Evolutionary conservation across 176 grass and related monocot species (phyloP), one percentile per base, ranked within the genome.

Genomic region (Juncus inflexus): DNA sequence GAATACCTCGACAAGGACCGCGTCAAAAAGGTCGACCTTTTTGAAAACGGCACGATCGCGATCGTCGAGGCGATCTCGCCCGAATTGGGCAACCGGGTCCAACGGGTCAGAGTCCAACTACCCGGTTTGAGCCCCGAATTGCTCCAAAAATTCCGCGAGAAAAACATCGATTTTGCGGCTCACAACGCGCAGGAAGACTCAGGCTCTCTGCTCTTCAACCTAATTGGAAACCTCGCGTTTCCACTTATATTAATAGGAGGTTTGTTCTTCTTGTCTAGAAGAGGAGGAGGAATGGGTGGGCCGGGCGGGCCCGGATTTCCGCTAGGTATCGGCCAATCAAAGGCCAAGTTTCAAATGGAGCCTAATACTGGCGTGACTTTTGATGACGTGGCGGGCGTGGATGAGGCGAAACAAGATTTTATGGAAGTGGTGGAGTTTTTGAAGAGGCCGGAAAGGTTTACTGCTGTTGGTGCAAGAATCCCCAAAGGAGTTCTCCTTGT

Each of bases 341-440:
- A 56, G 65, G 92, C 92, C 82, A 96, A 96, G 82, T 96, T 96
- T 65, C 92, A 96, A 76, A 96, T 96, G 92, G 92, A 96, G 55
- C 92, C 92, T 37, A 96, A 96, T 77, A 96, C 92, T 55, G 92
- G 92, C 53, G 87, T 96, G 55, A 91, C 92, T 6, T 96, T 96
- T 40, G 87, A 91, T 79, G 92, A 96, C 72, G 92, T 96, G 38
- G 92, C 92, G 67, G 92, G 92, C 1, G 92, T 96, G 0, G 92
- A 96, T 19, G 92, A 96, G 59, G 92, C 92, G 15, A 96, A 96
- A 41, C 92, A 96, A 50, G 87, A 96, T 68, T 96, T 96, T 58
- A 96, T 96, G 92, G 92, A 96, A 75, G 92, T 96, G 12, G 92
- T 96, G 3, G 92, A 96, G 74, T 91, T 96, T 75, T 74, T 96